Percentiles rank a stretch among this genome's conserved stretches.
Conservation (phyloP, 2,329 filamentous ascomycete species). For the Penicillium polonicum region DNA sequence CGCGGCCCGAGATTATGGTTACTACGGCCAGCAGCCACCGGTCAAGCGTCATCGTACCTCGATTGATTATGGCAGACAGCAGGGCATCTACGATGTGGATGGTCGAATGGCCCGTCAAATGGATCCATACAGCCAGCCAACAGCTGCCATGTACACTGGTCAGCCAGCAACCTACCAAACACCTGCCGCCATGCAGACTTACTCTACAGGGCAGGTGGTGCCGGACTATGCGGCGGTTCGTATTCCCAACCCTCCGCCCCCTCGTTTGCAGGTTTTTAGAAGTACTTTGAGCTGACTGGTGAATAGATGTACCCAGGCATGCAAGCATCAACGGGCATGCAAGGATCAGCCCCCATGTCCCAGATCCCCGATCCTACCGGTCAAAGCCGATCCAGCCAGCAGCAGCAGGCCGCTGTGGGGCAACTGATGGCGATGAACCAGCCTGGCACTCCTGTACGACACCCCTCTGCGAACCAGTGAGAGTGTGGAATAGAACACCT, state of each 20-base stretch:
- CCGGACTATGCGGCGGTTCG: slow-evolving; percentile 40
- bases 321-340: slow-evolving; percentile 21
- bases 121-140: slow-evolving; percentile 38
- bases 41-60: slow-evolving; percentile 43
- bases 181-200: slow-evolving; percentile 36
- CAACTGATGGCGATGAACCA: slow-evolving; percentile 39
- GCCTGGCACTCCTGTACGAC: slow-evolving; percentile 41
- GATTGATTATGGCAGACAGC: slow-evolving; percentile 37
- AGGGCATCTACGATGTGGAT: slow-evolving; percentile 38
- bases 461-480: slow-evolving; percentile 28
- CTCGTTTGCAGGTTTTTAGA: background rate
- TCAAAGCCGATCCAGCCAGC: slow-evolving; percentile 33
- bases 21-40: slow-evolving; percentile 32
- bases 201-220: slow-evolving; percentile 37
- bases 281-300: background rate
- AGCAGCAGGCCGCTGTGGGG: slow-evolving; percentile 36
- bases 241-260: background rate
- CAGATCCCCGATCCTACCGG: slow-evolving; percentile 38
- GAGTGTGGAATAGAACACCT: slow-evolving; percentile 20
- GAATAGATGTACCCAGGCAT: slow-evolving; percentile 36
- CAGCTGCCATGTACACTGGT: slow-evolving; percentile 31
- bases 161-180: slow-evolving; percentile 36
- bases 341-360: slow-evolving; percentile 32
- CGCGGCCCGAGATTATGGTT: slow-evolving; percentile 36
- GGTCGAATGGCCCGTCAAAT: slow-evolving; percentile 38